phyloP scores from a whole-genome alignment of 176 grass and related monocot genomes.

The Paspalum vaginatum region DNA sequence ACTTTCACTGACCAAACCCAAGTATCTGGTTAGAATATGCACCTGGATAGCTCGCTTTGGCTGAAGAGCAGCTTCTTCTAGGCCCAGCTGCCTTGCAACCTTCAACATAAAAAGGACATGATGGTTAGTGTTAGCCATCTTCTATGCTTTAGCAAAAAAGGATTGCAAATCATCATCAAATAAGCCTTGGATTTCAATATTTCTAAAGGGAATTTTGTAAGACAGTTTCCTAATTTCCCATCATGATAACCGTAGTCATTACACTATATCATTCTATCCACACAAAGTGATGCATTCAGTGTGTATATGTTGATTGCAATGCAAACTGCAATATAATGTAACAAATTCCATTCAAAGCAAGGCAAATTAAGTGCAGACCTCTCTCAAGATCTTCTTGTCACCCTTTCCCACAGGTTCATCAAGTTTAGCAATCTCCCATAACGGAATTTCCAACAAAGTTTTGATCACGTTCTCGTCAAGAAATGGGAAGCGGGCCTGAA shows the following conservation, averaged over 20 bases:
- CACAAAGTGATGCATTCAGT: background rate
- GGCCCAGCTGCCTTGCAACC: constrained; percentile 78
- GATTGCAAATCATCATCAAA: background rate
- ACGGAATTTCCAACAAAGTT: constrained; percentile 72
- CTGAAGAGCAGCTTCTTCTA: constrained; percentile 70
- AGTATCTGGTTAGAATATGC: constrained; percentile 30
- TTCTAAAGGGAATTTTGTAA: background rate
- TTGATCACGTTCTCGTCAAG: constrained; percentile 86
- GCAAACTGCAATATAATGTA: background rate
- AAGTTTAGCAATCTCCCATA: constrained; percentile 88
- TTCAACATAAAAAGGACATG: constrained; percentile 35
- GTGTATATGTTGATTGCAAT: background rate
- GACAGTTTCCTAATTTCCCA: background rate
- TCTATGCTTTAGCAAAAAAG: background rate
- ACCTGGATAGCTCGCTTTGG: constrained; percentile 98
- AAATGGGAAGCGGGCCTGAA: constrained; percentile 89
- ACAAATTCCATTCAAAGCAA: background rate
- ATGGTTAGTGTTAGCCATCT: background rate
- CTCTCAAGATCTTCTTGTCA: constrained; percentile 97
- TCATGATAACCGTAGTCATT: background rate
- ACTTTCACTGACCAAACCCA: background rate
- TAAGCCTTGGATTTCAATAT: constrained; percentile 3
- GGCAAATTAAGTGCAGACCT: constrained; percentile 55
- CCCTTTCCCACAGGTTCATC: constrained; percentile 76
- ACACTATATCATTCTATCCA: constrained; percentile 1